Evolutionary conservation across 192 early-diverging fungal species (phyloP).

Genomic region (Physocladia obscura): DNA sequence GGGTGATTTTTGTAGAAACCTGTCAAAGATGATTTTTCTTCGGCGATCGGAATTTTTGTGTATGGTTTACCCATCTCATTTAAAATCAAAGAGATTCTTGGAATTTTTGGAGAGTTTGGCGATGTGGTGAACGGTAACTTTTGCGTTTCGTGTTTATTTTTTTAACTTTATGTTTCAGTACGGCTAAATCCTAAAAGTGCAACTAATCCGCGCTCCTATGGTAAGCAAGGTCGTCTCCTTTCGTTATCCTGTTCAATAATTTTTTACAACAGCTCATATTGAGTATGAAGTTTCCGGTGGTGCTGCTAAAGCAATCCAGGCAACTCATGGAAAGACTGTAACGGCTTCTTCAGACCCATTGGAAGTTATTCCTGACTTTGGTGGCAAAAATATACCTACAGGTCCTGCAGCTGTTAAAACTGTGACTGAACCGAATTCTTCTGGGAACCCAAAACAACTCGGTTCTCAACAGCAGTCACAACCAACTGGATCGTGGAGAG

Average conservation of each 20-base stretch:
- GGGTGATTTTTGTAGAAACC: background rate
- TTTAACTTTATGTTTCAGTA: slow-evolving; percentile 1
- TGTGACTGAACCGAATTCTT: too few species aligned
- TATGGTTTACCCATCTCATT: slow-evolving; percentile 44
- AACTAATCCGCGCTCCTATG: slow-evolving; percentile 9
- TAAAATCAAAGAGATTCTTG: slow-evolving; percentile 40
- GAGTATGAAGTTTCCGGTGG: slow-evolving; percentile 38
- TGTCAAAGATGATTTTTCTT: slow-evolving; percentile 16
- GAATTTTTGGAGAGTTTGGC: slow-evolving; percentile 46
- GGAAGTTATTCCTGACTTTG: slow-evolving; percentile 34
- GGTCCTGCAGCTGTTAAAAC: too few species aligned
- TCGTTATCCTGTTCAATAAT: slow-evolving; percentile 29
- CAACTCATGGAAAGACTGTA: slow-evolving; percentile 31
- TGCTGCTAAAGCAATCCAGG: slow-evolving; percentile 37
- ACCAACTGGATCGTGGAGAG: too few species aligned
- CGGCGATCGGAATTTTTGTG: slow-evolving; percentile 37
- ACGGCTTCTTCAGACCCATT: slow-evolving; percentile 33
- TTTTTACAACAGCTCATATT: slow-evolving; percentile 35
- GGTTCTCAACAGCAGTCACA: background rate
- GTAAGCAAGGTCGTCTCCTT: too few species aligned
- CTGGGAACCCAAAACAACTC: too few species aligned
- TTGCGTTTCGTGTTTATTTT: background rate
- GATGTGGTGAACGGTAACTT: slow-evolving; percentile 42
- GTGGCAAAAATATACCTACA: too few species aligned
- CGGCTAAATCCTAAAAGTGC: background rate